Percentiles rank a stretch among this genome's conserved stretches.
phyloP scores from a whole-genome alignment of 2,329 filamentous ascomycete species.

The Alternaria dauci region DNA sequence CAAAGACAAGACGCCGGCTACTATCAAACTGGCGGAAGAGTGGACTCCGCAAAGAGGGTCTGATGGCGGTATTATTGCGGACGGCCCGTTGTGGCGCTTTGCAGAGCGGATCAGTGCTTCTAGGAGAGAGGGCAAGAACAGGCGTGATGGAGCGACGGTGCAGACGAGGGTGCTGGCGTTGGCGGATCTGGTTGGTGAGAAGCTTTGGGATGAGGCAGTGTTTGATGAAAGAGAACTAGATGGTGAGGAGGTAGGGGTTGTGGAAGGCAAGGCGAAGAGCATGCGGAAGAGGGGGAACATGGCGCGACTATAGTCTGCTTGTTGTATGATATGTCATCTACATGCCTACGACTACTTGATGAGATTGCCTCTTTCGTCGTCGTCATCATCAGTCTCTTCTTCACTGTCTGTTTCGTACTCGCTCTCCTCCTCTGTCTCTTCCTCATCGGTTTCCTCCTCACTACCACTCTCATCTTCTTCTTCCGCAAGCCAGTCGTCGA shows the following conservation, averaged over 20 bases:
- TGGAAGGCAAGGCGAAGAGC: slow-evolving; percentile 34
- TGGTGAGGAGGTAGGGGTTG: slow-evolving; percentile 18
- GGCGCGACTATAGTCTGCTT: slow-evolving; percentile 39
- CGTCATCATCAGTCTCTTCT: slow-evolving; percentile 21
- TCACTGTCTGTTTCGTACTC: slow-evolving; percentile 69
- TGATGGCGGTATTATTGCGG: slow-evolving; percentile 68
- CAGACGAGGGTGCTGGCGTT: slow-evolving; percentile 80
- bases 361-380: slow-evolving; percentile 38
- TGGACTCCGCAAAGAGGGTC: slow-evolving; percentile 73
- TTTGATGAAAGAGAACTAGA: slow-evolving; percentile 15
- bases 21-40: slow-evolving; percentile 73
- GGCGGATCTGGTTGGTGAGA: slow-evolving; percentile 75
- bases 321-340: background rate
- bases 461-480: slow-evolving; percentile 63
- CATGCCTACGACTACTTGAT: slow-evolving; percentile 34
- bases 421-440: slow-evolving; percentile 60
- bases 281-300: slow-evolving; percentile 47
- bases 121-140: slow-evolving; percentile 91
- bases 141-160: slow-evolving; percentile 91
- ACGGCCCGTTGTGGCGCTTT: slow-evolving; percentile 88
- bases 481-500: slow-evolving; percentile 90
- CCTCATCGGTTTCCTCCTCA: slow-evolving; percentile 58
- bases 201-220: slow-evolving; percentile 66
- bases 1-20: slow-evolving; percentile 69
- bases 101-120: slow-evolving; percentile 85